Evolutionary conservation across 2,329 filamentous ascomycete species (phyloP), one percentile per base, ranked within the genome.

Genomic region (Exophiala sideris): DNA sequence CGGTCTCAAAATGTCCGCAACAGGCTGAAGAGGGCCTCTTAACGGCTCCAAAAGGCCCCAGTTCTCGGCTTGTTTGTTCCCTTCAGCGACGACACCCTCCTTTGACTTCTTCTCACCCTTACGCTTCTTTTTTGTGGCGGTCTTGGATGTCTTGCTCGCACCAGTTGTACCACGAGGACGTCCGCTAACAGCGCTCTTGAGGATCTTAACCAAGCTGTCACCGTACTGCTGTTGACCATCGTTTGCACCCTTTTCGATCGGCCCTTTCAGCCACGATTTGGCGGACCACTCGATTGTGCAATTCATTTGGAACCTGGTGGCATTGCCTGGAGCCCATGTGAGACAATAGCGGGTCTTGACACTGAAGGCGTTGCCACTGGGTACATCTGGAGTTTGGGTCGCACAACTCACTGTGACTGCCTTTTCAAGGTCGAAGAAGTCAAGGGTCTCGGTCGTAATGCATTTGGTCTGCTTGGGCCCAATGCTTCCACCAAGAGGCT

Each of bases 251-350:
- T 96, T 96, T 69, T 99, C 94, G 63, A 99, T 99, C 2, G 94
- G 89, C 59, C 88, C 91, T 76, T 94, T 96, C 42, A 99, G 76
- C 94, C 94, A 99, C 75, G 91, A 96, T 79, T 97, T 99, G 64
- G 91, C 91, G 3, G 87, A 86, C 95, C 95, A 99, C 67, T 99
- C 95, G 40, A 96, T 88, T 2, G 85, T 87, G 69, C 90, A 96
- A 62, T 87, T 96, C 74, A 92, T 87, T 58, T 94, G 84, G 29
- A 99, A 75, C 24, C 91, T 82, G 1, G 95, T 99, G 36, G 84
- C 77, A 65, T 96, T 96, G 58, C 85, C 86, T 47, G 94, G 85
- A 3, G 86, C 91, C 94, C 94, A 99, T 48, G 89, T 89, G 18
- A 99, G 78, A 66, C 95, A 96, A 67, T 97, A 99, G 64, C 88